Conservation (phyloP, 768 basidiomycete genomes). For the Cyclocybe cylindracea region DNA sequence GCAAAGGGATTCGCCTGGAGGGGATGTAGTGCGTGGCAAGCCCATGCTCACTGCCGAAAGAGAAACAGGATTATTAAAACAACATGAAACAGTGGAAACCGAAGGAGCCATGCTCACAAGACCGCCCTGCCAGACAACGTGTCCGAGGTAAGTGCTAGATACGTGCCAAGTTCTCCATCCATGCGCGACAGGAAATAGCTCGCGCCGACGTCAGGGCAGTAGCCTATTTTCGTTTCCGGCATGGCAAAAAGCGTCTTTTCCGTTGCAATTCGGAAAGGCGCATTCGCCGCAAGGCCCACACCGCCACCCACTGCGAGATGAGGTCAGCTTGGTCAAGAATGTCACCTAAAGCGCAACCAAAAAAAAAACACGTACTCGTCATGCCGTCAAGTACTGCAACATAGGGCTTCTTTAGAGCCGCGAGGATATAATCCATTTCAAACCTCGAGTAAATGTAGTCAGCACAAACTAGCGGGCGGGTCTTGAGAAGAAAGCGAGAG, state of each 20-base stretch:
- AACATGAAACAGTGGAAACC: slow-evolving; percentile 2
- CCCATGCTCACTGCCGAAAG: slow-evolving; percentile 71
- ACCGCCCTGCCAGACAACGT: slow-evolving; percentile 75
- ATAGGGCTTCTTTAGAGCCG: slow-evolving; percentile 81
- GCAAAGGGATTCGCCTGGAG: slow-evolving; percentile 67
- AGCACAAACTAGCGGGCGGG: background rate
- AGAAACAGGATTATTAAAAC: slow-evolving; percentile 2
- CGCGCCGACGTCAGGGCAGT: slow-evolving; percentile 91
- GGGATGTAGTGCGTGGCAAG: slow-evolving; percentile 94
- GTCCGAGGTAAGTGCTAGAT: slow-evolving; percentile 84
- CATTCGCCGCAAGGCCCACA: slow-evolving; percentile 81
- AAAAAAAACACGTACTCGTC: slow-evolving; percentile 80
- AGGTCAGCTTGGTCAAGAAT: slow-evolving; percentile 7
- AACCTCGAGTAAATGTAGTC: slow-evolving; percentile 51
- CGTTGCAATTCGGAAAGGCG: slow-evolving; percentile 90
- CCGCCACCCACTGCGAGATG: slow-evolving; percentile 85
- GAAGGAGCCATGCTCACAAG: slow-evolving; percentile 58
- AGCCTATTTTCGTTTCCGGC: slow-evolving; percentile 95
- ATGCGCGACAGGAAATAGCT: slow-evolving; percentile 86
- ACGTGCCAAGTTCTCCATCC: slow-evolving; percentile 93
- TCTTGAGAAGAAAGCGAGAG: slow-evolving; percentile 6
- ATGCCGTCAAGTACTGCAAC: slow-evolving; percentile 88
- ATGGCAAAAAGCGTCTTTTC: slow-evolving; percentile 91
- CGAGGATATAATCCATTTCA: slow-evolving; percentile 75
- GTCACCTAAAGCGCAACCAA: slow-evolving; percentile 7